Conservation (phyloP, 805 yeast species). For the Candida suzukii region DNA sequence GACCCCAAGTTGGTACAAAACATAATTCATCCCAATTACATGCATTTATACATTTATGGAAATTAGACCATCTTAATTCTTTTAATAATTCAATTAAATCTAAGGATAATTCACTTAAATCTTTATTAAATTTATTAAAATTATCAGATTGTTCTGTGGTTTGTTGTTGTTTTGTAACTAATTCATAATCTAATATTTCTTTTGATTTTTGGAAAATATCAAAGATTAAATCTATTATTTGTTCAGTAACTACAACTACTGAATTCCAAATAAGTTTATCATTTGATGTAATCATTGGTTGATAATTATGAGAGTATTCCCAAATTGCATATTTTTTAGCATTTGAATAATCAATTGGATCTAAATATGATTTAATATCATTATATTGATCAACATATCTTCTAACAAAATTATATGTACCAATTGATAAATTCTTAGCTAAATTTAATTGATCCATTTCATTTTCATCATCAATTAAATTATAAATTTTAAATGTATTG, state of each 20-base stretch:
- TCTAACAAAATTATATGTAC: conserved; percentile 37
- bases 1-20: conserved; percentile 57
- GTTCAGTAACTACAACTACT: conserved; percentile 30
- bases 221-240: conserved; percentile 30
- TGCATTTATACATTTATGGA: conserved; percentile 31
- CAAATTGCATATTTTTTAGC: conserved; percentile 28
- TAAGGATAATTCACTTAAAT: too few species aligned
- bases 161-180: conserved; percentile 5
- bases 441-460: conserved; percentile 6
- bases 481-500: conserved; percentile 23
- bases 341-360: conserved; percentile 15
- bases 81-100: conserved; percentile 18
- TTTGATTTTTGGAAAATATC: conserved; percentile 27
- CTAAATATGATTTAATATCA: background rate
- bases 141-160: conserved; percentile 9
- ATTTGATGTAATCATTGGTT: conserved; percentile 27
- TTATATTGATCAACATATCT: conserved; percentile 29
- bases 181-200: conserved; percentile 12
- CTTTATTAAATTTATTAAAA: background rate
- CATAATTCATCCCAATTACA: conserved; percentile 46
- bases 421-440: conserved; percentile 29
- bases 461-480: background rate
- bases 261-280: conserved; percentile 48
- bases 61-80: conserved; percentile 34
- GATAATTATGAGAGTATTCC: conserved; percentile 41